Conservation (phyloP, 495 filamentous ascomycete genomes). For the Penicillium maclennaniae region DNA sequence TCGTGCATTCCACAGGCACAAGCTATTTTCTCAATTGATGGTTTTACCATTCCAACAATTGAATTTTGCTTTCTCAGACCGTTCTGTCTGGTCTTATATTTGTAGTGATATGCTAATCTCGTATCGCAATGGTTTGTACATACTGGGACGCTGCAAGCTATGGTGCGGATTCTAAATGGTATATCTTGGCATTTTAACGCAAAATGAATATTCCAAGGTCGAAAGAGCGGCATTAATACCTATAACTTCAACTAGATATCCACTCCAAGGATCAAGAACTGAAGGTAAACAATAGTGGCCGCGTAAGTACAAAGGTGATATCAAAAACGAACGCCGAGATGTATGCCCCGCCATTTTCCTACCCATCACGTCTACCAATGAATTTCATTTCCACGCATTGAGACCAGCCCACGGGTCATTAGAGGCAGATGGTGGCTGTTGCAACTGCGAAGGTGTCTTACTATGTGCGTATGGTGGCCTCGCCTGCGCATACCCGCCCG, state of each 20-base stretch:
- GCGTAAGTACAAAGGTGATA: constrained; percentile 4
- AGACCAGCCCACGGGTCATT: constrained; percentile 83
- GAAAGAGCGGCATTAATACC: not conserved
- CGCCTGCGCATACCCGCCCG: constrained; percentile 55
- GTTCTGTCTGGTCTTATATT: too few species aligned
- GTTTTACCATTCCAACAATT: not conserved
- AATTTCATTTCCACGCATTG: constrained; percentile 72
- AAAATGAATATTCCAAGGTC: not conserved
- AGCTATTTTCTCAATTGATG: not conserved
- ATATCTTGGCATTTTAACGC: not conserved
- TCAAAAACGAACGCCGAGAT: constrained; percentile 12
- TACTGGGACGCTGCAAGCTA: not conserved
- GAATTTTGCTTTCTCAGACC: not conserved
- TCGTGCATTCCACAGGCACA: too few species aligned
- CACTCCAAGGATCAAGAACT: not conserved
- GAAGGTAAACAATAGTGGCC: not conserved
- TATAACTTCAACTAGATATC: not conserved
- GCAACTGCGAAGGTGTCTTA: constrained; percentile 43
- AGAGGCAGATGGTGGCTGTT: constrained; percentile 32
- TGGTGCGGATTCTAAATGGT: not conserved
- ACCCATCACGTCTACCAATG: not conserved
- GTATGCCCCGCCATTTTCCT: constrained; percentile 4
- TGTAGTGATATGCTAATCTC: not conserved
- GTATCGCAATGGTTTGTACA: not conserved
- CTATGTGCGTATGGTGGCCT: constrained; percentile 40